phyloP scores from a whole-genome alignment of 2,329 filamentous ascomycete genomes.

The Alternaria rosae region DNA sequence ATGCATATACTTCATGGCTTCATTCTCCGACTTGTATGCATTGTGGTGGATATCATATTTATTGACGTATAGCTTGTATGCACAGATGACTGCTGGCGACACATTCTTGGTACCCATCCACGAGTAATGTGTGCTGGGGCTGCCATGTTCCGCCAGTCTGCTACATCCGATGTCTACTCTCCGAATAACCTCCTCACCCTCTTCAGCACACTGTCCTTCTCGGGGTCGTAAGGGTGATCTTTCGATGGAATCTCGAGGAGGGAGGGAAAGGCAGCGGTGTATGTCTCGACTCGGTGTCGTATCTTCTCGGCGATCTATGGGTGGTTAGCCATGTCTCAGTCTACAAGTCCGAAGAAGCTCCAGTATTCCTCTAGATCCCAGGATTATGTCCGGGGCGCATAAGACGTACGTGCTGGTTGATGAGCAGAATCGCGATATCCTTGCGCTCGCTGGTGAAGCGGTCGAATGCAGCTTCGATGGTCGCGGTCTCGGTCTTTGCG shows the following conservation, averaged over 20 bases:
- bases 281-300: slow-evolving; percentile 86
- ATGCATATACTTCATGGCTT: slow-evolving; percentile 8
- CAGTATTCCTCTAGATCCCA: background rate
- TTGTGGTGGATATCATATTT: background rate
- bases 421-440: slow-evolving; percentile 94
- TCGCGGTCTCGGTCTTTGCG: slow-evolving; percentile 83
- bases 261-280: slow-evolving; percentile 94
- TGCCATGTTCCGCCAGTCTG: background rate
- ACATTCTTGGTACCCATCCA: background rate
- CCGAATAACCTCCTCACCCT: slow-evolving; percentile 78
- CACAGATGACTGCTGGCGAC: background rate
- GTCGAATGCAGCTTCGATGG: slow-evolving; percentile 91
- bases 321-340: slow-evolving; percentile 14
- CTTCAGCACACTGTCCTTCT: slow-evolving; percentile 97
- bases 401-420: slow-evolving; percentile 88
- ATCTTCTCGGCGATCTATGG: slow-evolving; percentile 89
- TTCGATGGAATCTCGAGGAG: slow-evolving; percentile 97
- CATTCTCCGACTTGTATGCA: background rate
- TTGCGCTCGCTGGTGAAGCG: slow-evolving; percentile 88
- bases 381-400: background rate
- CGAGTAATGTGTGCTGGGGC: background rate
- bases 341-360: background rate
- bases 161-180: slow-evolving; percentile 61
- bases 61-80: background rate
- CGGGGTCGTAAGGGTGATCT: slow-evolving; percentile 97